phyloP scores from a whole-genome alignment of 495 filamentous ascomycete genomes.

The Penicillium steckii region DNA sequence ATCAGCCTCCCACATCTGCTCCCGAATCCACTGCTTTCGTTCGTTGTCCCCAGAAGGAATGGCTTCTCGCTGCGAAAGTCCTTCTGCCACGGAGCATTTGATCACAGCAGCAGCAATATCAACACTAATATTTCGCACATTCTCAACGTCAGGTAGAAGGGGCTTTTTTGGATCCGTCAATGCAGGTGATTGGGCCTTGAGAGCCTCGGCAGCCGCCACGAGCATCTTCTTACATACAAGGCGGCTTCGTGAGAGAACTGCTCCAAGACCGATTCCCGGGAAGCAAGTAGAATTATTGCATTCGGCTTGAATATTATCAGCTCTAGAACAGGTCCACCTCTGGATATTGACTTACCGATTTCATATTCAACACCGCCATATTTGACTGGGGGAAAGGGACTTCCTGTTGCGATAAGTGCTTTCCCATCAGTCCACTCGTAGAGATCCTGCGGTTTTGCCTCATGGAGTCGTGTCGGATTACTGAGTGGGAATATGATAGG shows the following conservation, averaged over 20 bases:
- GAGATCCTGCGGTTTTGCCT: constrained; percentile 77
- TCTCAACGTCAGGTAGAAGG: constrained; percentile 72
- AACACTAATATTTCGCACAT: constrained; percentile 74
- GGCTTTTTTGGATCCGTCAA: constrained; percentile 54
- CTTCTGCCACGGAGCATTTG: constrained; percentile 65
- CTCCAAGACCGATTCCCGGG: constrained; percentile 81
- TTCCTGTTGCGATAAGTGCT: constrained; percentile 81
- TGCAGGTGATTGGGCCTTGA: constrained; percentile 70
- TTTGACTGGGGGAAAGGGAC: constrained; percentile 76
- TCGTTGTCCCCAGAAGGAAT: constrained; percentile 48
- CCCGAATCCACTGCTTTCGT: constrained; percentile 76
- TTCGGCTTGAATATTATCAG: constrained; percentile 51
- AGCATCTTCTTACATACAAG: constrained; percentile 76
- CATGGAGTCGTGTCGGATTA: constrained; percentile 83
- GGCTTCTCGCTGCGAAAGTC: constrained; percentile 52
- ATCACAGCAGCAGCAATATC: constrained; percentile 81
- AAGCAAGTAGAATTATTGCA: constrained; percentile 92
- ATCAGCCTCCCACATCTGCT: constrained; percentile 86
- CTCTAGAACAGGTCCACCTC: background rate
- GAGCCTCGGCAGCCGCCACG: constrained; percentile 71
- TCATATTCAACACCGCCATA: constrained; percentile 63
- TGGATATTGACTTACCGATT: constrained; percentile 33
- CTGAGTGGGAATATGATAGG: constrained; percentile 84
- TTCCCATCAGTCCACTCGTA: constrained; percentile 75
- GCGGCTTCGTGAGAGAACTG: constrained; percentile 62